Base-by-base conservation (phyloP, 208 protist genomes). In the Naegleria lovaniensis region DNA sequence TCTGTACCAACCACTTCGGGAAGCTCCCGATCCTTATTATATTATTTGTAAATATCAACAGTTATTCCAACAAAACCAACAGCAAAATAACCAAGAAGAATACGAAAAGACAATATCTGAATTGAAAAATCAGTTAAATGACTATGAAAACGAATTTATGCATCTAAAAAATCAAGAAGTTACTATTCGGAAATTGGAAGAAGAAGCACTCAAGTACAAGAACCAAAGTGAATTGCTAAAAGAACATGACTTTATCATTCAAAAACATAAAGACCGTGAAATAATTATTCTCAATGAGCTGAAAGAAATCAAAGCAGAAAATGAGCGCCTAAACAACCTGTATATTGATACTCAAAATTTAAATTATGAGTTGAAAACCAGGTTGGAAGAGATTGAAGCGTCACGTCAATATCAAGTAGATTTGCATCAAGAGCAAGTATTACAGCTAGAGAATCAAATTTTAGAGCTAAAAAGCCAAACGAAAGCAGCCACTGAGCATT, bases 81-180 rank as follows among this genome's bases (percentile, higher is more conserved):
- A 38, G 13, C 15, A 29, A 25, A 58, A 0, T 25, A 88, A 38
- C 36, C 39, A 88, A 43, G 36, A 85, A 85, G 33, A 40, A n/a
- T 48, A 43, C 29, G 16, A 85, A 90, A 90, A 39, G 5, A 90
- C 87, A 90, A 40, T 36, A 7, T 7, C 6, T 7, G 29, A 52
- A 85, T 79, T 90, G n/a, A 52, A 85, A 38, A 79, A 79, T 33
- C 13, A 79, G 36, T 39, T 90, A 33, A 38, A 5, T 41, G 51
- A 90, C 5, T 90, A 90, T 58, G 88, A 90, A 85, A 5, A 48
- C n/a, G 88, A 90, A 38, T 90, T 90, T 58, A 83, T 19, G 15
- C 25, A 79, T 39, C 52, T 90, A 33, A 90, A 75, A 38, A 79
- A 90, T 90, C 88, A 90, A 90, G 88, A 90, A 11, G 88, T 90